Base-by-base conservation (phyloP, 208 protist species). In the Vickermania ingenoplastis region DNA sequence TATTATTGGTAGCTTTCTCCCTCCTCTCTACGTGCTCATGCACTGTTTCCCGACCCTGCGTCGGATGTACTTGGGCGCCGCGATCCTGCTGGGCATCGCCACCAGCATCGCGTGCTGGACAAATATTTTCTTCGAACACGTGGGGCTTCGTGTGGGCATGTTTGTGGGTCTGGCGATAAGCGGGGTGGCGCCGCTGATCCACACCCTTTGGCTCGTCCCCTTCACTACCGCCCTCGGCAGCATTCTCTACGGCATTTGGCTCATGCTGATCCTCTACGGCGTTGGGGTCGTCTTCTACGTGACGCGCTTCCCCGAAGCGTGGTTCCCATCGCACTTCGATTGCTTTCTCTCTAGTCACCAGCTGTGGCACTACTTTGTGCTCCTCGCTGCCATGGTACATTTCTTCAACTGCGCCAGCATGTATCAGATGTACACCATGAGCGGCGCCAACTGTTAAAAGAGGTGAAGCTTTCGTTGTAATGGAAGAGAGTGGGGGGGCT, bases 361-460 rank as follows among this genome's bases (percentile, higher is more conserved):
- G 51, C 53, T 87, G 22, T 87, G 81, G 81, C 77, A 87, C 49
- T 59, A 71, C 14, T 81, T 83, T 59, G 78, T 87, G 5, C 59
- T 81, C 1, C 41, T 61, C 24, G 81, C 77, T 0, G 73, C 77
- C 2, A 58, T 71, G 28, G 70, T 84, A 23, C 77, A 84, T 49
- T 84, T 71, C 56, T 80, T 67, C 58, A 79, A 67, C 55, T 72
- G 63, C 29, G 66, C 65, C 2, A 61, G 67, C 14, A 57, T 84
- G 50, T 78, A 73, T 53, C 73, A 77, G 31, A 53, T 71, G 54
- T 77, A 63, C 62, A 13, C 24, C 5, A 31, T 81, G 1, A 75
- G 62, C 22, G 63, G 67, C 28, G 61, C 64, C 2, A 70, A 53
- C 0, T 80, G 69, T 59, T 77, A 41, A 73, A 0, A n/a, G 23